phyloP scores from a whole-genome alignment of 2,329 filamentous ascomycete genomes.

The Metarhizium sp. region DNA sequence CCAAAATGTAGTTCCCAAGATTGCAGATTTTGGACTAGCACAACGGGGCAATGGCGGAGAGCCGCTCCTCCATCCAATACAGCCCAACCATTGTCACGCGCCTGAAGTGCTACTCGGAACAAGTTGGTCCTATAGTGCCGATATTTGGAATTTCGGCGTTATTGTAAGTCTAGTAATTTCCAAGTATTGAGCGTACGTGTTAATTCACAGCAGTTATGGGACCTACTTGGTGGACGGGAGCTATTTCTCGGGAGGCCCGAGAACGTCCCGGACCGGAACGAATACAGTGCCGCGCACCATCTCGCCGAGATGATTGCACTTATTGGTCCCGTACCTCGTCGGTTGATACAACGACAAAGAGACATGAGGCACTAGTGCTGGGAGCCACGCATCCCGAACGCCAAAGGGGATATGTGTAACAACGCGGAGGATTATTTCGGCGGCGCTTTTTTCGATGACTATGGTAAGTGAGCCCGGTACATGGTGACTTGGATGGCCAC shows the following conservation, averaged over 20 bases:
- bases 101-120: slow-evolving; percentile 5
- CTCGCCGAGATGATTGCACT: not conserved
- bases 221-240: not conserved
- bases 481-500: not conserved
- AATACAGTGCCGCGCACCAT: not conserved
- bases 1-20: slow-evolving; percentile 8
- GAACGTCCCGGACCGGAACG: not conserved
- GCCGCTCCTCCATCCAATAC: slow-evolving; percentile 10
- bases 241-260: not conserved
- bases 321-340: not conserved
- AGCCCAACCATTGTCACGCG: slow-evolving; percentile 10
- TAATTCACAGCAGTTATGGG: not conserved
- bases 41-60: slow-evolving; percentile 3
- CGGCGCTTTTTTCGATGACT: not conserved
- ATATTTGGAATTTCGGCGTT: not conserved
- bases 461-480: not conserved
- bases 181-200: not conserved
- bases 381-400: not conserved
- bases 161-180: not conserved
- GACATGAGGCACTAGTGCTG: not conserved
- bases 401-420: not conserved
- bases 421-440: not conserved
- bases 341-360: not conserved
- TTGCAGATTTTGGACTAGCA: slow-evolving; percentile 12
- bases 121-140: slow-evolving; percentile 1